Conservation (phyloP, 768 basidiomycete genomes). For the Kwoniella heveanensis region DNA sequence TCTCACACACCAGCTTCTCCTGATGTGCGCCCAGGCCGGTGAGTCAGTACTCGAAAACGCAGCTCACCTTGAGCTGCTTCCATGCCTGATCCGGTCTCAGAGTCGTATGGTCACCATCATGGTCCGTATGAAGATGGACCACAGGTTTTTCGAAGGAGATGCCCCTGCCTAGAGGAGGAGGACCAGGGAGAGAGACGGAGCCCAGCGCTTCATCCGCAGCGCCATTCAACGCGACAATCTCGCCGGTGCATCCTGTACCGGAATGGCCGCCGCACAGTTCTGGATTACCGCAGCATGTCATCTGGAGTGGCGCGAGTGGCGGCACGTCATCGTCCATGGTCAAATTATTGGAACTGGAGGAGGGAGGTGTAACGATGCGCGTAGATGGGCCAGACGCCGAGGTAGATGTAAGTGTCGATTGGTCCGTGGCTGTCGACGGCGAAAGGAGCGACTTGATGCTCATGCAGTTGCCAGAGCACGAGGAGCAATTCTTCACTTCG, state of each 20-base stretch:
- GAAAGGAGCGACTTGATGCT: slow-evolving; percentile 31
- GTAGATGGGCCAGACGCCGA: slow-evolving; percentile 10
- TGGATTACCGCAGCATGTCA: slow-evolving; percentile 40
- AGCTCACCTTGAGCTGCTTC: slow-evolving; percentile 51
- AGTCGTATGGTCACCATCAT: slow-evolving; percentile 23
- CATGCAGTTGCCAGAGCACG: slow-evolving; percentile 41
- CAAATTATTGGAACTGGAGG: neutral
- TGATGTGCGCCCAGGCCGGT: neutral
- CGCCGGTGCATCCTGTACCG: slow-evolving; percentile 23
- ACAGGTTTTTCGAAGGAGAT: slow-evolving; percentile 9
- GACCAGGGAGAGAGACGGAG: neutral
- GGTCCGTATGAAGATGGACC: slow-evolving; percentile 11
- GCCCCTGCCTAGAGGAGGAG: neutral
- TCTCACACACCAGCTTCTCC: no score
- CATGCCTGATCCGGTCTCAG: slow-evolving; percentile 53
- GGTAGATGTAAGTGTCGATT: slow-evolving; percentile 1
- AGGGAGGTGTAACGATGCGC: neutral
- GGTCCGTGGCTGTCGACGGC: slow-evolving; percentile 4
- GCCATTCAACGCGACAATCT: slow-evolving; percentile 9
- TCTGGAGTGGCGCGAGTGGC: slow-evolving; percentile 26
- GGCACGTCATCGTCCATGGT: slow-evolving; percentile 18
- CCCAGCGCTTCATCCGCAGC: neutral
- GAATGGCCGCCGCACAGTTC: slow-evolving; percentile 32
- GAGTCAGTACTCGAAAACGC: neutral
- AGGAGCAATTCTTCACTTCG: slow-evolving; percentile 22